Evolutionary conservation across 805 yeast species (phyloP).

Genomic region (Teunomyces funiuensis): DNA sequence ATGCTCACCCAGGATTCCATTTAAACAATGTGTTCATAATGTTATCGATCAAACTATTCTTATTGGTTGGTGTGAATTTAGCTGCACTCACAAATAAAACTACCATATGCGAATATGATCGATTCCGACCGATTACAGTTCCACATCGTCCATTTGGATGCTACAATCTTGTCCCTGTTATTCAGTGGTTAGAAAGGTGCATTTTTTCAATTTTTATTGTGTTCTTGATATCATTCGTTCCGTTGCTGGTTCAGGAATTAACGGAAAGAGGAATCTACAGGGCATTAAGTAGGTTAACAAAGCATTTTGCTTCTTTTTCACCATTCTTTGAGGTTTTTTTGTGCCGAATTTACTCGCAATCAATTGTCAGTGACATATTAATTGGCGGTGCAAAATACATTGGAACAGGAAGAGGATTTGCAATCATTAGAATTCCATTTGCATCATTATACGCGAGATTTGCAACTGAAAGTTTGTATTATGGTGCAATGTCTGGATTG

Average conservation of each 20-base stretch:
- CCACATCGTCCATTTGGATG: conserved; percentile 68
- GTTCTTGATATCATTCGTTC: conserved; percentile 71
- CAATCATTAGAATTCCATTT: conserved; percentile 70
- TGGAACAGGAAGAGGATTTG: conserved; percentile 82
- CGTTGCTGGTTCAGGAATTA: conserved; percentile 73
- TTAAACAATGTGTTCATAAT: conserved; percentile 74
- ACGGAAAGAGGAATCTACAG: conserved; percentile 75
- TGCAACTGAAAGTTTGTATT: conserved; percentile 62
- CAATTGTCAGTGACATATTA: conserved; percentile 64
- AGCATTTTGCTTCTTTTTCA: conserved; percentile 69
- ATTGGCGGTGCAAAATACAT: conserved; percentile 82
- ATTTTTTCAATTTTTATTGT: conserved; percentile 73
- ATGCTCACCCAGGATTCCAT: conserved; percentile 87
- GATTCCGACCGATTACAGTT: conserved; percentile 59
- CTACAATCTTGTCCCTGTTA: conserved; percentile 64
- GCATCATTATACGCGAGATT: conserved; percentile 65
- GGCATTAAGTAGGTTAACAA: conserved; percentile 59
- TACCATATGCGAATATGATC: conserved; percentile 59
- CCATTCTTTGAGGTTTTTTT: conserved; percentile 80
- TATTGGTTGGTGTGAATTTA: conserved; percentile 60
- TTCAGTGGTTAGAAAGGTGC: conserved; percentile 73
- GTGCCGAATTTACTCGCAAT: conserved; percentile 72
- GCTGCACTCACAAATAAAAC: conserved; percentile 64
- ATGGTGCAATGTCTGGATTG: conserved; percentile 54
- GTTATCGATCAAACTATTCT: conserved; percentile 54